Evolutionary conservation across 257 asterid genomes (phyloP), one percentile per base, ranked within the genome.

Genomic region (Striga asiatica): DNA sequence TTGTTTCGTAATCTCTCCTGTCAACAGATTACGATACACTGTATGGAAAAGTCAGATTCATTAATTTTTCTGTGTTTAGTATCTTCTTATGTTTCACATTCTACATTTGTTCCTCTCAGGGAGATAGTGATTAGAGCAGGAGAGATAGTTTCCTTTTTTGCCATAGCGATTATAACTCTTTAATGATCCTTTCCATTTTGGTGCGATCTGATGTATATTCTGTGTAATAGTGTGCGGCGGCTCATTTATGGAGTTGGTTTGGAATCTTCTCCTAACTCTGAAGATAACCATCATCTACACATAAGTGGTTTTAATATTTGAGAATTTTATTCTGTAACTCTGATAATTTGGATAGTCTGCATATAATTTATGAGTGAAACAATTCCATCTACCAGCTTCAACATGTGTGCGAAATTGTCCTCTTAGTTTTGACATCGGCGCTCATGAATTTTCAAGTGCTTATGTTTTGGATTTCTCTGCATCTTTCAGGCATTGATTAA

Each of bases 401-500:
- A 64, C 38, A 45, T 61, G 51, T 57, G 60, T 49, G 47, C 55
- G 47, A 63, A 54, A 32, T 35, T 25, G 43, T 25, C 43, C n/a
- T 10, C 51, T 24, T 38, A 28, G 56, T 32, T 56, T 8, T 29
- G n/a, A n/a, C 4, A 6, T 41, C 12, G 25, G 62, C 34, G 53
- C 27, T 41, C 54, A 21, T 46, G 46, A 43, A 47, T 12, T 9
- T 63, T 60, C 19, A 20, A 11, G 20, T 47, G 25, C 28, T 70
- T 0, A 56, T 43, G 50, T 43, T 61, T 58, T 13, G 34, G 43
- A 49, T 19, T 25, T 50, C 64, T 22, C 35, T 43, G 56, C 32
- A 42, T 55, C 47, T 56, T 57, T 71, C 97, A 92, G 99, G 95
- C 97, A 12, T 79, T 88, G 82, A 67, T 81, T 58, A 92, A 92